phyloP scores from a whole-genome alignment of 1,139 yeast genomes.

The Candida sp. region DNA sequence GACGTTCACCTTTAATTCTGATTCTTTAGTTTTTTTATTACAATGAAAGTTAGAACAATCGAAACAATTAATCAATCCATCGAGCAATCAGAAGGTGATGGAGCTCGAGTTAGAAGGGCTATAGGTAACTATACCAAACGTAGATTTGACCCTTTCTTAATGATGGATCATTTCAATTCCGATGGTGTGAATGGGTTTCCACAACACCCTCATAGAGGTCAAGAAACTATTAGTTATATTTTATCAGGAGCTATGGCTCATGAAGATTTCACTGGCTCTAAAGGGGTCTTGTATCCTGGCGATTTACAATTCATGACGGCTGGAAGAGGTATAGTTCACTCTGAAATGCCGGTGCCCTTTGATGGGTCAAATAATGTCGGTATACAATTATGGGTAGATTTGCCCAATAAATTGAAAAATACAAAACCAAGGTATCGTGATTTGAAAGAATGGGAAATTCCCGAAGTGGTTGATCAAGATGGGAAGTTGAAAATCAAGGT shows the following conservation, averaged over 20 bases:
- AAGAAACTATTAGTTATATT: conserved; percentile 80
- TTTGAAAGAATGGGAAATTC: conserved; percentile 68
- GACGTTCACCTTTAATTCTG: neutral
- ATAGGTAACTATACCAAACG: conserved; percentile 68
- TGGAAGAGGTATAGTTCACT: conserved; percentile 83
- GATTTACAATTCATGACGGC: conserved; percentile 97
- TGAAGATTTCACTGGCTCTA: conserved; percentile 86
- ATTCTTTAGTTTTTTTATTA: no score
- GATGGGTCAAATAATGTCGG: conserved; percentile 64
- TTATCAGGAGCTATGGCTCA: conserved; percentile 79
- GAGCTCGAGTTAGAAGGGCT: conserved; percentile 81
- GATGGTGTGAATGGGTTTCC: conserved; percentile 73
- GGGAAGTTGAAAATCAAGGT: conserved; percentile 70
- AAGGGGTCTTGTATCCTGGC: conserved; percentile 77
- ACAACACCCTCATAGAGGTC: conserved; percentile 92
- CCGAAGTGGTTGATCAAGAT: conserved; percentile 57
- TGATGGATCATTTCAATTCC: conserved; percentile 75
- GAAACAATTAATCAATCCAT: conserved; percentile 58
- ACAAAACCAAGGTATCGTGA: conserved; percentile 81
- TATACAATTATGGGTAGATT: conserved; percentile 89
- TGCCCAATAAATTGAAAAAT: conserved; percentile 68
- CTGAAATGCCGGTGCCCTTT: conserved; percentile 77
- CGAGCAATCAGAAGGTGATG: conserved; percentile 85
- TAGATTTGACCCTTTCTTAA: conserved; percentile 77
- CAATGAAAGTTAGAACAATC: conserved; percentile 42